Evolutionary conservation across 495 filamentous ascomycete genomes (phyloP).

Genomic region (Hypoxylon lenormandii): DNA sequence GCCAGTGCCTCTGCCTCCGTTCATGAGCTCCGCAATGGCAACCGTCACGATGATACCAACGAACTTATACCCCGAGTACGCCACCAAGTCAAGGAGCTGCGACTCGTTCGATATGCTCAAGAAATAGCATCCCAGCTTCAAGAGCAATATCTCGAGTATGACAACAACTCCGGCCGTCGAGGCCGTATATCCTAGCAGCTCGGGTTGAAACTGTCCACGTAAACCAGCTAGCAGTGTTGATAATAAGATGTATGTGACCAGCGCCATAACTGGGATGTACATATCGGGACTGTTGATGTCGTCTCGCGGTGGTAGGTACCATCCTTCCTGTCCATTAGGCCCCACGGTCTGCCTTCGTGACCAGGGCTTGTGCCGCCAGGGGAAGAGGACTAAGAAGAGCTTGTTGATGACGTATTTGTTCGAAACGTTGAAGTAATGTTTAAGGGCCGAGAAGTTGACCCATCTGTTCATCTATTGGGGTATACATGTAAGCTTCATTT

Average conservation of each 20-base stretch:
- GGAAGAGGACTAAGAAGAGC: slow-evolving; percentile 89
- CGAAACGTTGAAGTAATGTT: slow-evolving; percentile 97
- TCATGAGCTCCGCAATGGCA: slow-evolving; percentile 78
- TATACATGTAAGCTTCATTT: slow-evolving; percentile 11
- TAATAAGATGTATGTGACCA: slow-evolving; percentile 96
- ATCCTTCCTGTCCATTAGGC: slow-evolving; percentile 77
- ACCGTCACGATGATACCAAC: slow-evolving; percentile 93
- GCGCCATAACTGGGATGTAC: slow-evolving; percentile 95
- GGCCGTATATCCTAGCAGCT: slow-evolving; percentile 88
- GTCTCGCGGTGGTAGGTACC: slow-evolving; percentile 93
- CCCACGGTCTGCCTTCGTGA: slow-evolving; percentile 76
- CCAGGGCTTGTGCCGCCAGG: slow-evolving; percentile 97
- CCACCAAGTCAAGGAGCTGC: slow-evolving; percentile 90
- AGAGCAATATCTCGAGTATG: slow-evolving; percentile 82
- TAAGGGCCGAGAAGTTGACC: slow-evolving; percentile 89
- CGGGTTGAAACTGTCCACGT: slow-evolving; percentile 91
- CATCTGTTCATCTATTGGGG: slow-evolving; percentile 83
- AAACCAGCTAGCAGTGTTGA: slow-evolving; percentile 89
- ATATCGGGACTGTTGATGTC: slow-evolving; percentile 98
- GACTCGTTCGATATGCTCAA: slow-evolving; percentile 86
- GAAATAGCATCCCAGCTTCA: slow-evolving; percentile 94
- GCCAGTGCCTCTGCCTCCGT: slow-evolving; percentile 79
- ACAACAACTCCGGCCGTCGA: slow-evolving; percentile 84
- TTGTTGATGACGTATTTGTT: slow-evolving; percentile 90
- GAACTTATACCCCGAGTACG: slow-evolving; percentile 98